Evolutionary conservation across 2,329 filamentous ascomycete species (phyloP).

Genomic region (Mycosphaerella sp.): DNA sequence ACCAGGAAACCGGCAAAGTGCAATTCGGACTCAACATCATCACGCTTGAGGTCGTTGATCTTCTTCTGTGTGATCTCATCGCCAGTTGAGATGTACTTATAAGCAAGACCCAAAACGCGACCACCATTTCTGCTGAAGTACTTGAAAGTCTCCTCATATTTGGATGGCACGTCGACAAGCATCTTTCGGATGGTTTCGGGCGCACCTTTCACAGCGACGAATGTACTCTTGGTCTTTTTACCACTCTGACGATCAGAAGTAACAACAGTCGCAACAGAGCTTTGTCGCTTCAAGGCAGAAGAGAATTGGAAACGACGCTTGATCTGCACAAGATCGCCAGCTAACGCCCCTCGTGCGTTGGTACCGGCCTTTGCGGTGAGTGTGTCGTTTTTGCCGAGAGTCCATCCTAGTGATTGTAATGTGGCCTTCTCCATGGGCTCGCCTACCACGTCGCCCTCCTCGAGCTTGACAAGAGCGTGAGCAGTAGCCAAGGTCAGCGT

Average conservation of each 20-base stretch:
- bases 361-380: conserved; percentile 62
- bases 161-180: conserved; percentile 70
- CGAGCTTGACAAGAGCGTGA: conserved; percentile 89
- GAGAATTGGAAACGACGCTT: conserved; percentile 98
- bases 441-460: conserved; percentile 94
- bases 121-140: conserved; percentile 95
- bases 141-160: conserved; percentile 98
- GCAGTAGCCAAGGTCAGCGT: conserved; percentile 91
- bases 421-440: conserved; percentile 99
- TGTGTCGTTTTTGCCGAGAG: conserved; percentile 79
- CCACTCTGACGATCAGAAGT: conserved; percentile 65
- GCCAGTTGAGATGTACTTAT: conserved; percentile 81
- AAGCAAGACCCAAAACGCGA: conserved; percentile 86
- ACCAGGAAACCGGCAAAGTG: conserved; percentile 94
- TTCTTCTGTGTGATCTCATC: conserved; percentile 73
- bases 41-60: conserved; percentile 91
- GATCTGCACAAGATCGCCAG: conserved; percentile 76
- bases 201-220: conserved; percentile 92
- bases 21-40: conserved; percentile 78
- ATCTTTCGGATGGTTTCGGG: conserved; percentile 96
- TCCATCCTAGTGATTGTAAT: conserved; percentile 81
- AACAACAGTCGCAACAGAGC: conserved; percentile 79
- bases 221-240: conserved; percentile 74
- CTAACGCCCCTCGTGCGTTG: conserved; percentile 36
- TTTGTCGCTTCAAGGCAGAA: conserved; percentile 91